Percentiles rank a stretch among this genome's conserved stretches.
These are phyloP conservation scores for Aspergillus sp. DNA, from an alignment of 2,329 filamentous ascomycete genomes.

Conservation along the genomic window DNA sequence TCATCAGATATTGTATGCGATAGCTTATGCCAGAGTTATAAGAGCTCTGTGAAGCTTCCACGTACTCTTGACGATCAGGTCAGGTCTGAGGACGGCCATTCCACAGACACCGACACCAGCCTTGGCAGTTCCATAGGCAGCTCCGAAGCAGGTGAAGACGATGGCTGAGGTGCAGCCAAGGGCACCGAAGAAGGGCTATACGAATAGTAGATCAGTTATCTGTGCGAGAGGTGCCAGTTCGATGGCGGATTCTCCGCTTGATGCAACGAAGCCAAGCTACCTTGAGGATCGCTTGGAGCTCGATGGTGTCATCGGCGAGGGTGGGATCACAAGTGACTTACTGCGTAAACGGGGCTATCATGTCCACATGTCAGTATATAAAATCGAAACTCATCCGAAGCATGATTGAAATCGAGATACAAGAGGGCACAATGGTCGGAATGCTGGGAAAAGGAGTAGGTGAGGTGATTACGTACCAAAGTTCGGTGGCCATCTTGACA, in stretches of 20 bases:
- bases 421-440: constrained; percentile 35
- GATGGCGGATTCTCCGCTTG: background rate
- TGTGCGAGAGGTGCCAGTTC: background rate
- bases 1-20: constrained; percentile 20
- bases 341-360: constrained; percentile 92
- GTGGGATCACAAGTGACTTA: constrained; percentile 61
- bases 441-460: constrained; percentile 32
- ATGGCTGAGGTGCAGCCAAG: constrained; percentile 96
- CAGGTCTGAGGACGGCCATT: constrained; percentile 96
- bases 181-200: constrained; percentile 87
- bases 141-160: constrained; percentile 94
- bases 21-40: background rate
- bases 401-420: background rate
- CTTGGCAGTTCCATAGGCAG: constrained; percentile 98
- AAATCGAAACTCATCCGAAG: constrained; percentile 1
- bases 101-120: constrained; percentile 97
- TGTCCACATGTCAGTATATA: constrained; percentile 27
- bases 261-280: background rate
- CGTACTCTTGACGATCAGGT: constrained; percentile 99
- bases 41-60: constrained; percentile 21
- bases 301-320: constrained; percentile 3
- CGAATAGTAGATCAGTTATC: constrained; percentile 5
- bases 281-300: constrained; percentile 1
- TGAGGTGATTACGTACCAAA: constrained; percentile 68
- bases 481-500: constrained; percentile 72